phyloP scores from a whole-genome alignment of 1,284 basidiomycete genomes.

The Microbotryum violaceum region DNA sequence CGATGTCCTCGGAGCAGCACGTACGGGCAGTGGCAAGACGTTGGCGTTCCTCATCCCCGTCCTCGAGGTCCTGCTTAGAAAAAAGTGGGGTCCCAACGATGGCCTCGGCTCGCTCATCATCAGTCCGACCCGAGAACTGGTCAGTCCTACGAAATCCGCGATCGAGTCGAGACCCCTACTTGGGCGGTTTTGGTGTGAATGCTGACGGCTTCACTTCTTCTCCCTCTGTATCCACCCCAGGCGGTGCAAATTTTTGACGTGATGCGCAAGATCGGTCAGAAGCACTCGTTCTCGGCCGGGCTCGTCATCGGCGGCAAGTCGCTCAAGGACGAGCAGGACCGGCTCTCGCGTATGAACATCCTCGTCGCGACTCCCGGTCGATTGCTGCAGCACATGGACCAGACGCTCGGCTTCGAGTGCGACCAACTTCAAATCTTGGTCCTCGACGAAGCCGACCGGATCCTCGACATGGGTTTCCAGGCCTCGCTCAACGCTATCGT shows the following conservation, averaged over 20 bases:
- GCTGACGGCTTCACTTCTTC: not conserved
- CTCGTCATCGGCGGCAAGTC: conserved; percentile 96
- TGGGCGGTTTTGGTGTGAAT: no score
- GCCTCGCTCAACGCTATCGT: conserved; percentile 83
- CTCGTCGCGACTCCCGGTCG: conserved; percentile 93
- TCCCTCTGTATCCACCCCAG: conserved; percentile 40
- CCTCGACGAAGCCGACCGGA: conserved; percentile 92
- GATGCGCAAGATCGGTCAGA: conserved; percentile 78
- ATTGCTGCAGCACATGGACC: conserved; percentile 94
- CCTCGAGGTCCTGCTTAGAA: conserved; percentile 63
- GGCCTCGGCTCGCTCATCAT: conserved; percentile 88
- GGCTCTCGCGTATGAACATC: conserved; percentile 90
- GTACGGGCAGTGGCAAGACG: conserved; percentile 76
- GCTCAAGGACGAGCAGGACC: conserved; percentile 78
- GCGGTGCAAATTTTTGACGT: conserved; percentile 98
- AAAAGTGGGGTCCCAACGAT: conserved; percentile 71
- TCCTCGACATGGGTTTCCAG: conserved; percentile 92
- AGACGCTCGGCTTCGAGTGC: conserved; percentile 88
- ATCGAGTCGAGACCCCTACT: not conserved
- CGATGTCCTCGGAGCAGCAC: conserved; percentile 67
- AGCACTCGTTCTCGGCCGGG: conserved; percentile 88
- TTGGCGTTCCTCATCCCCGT: conserved; percentile 72
- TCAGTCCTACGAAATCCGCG: conserved; percentile 40
- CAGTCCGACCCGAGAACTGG: conserved; percentile 88
- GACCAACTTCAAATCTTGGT: conserved; percentile 89